These are phyloP conservation scores for Boletus chippewaensis DNA, from an alignment of 1,284 basidiomycete species.

Conservation along the genomic window DNA sequence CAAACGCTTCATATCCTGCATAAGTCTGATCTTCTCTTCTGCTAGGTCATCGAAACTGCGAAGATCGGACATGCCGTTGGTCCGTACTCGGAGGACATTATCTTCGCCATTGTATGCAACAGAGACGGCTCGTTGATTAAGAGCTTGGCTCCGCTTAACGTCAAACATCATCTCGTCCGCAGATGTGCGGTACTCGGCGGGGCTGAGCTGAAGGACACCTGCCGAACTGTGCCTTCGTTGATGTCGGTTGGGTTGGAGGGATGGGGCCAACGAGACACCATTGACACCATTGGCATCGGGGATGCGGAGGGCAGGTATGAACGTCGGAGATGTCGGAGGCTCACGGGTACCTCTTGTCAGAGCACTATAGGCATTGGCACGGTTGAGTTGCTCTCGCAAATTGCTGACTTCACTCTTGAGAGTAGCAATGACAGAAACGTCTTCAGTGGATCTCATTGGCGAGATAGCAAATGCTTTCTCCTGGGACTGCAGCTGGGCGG, in stretches of 20 bases:
- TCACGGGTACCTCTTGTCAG: conserved; percentile 71
- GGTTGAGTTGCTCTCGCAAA: conserved; percentile 91
- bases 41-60: conserved; percentile 79
- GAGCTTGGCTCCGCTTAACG: conserved; percentile 66
- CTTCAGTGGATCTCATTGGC: conserved; percentile 66
- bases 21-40: conserved; percentile 91
- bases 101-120: conserved; percentile 84
- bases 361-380: conserved; percentile 84
- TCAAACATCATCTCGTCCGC: conserved; percentile 75
- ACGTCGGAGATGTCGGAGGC: conserved; percentile 77
- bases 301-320: conserved; percentile 61
- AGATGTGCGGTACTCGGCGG: conserved; percentile 59
- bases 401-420: conserved; percentile 89
- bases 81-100: conserved; percentile 58
- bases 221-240: conserved; percentile 83
- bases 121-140: conserved; percentile 86
- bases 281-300: conserved; percentile 44
- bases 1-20: conserved; percentile 86
- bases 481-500: conserved; percentile 75
- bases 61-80: conserved; percentile 70
- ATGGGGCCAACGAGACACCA: conserved; percentile 31
- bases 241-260: conserved; percentile 43
- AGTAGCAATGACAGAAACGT: conserved; percentile 77
- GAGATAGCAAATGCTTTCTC: conserved; percentile 59
- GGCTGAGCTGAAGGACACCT: conserved; percentile 64